Conservation (phyloP, 352 stramenopile species). For the Pythium chondricola region DNA sequence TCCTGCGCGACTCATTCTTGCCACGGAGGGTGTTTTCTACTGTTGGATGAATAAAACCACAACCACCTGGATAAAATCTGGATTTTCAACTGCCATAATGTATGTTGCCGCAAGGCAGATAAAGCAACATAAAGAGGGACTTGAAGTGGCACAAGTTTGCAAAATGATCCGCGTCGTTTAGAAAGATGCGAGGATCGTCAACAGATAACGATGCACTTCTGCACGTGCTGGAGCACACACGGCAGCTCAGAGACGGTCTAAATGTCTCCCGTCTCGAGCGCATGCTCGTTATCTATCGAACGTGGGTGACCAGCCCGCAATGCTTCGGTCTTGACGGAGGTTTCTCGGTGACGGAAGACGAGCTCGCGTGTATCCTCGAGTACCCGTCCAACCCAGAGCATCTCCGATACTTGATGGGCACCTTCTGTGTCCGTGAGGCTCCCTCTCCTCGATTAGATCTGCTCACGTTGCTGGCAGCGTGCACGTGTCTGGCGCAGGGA, state of each 20-base stretch:
- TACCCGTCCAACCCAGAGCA: constrained; percentile 23
- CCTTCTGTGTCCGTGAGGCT: constrained; percentile 16
- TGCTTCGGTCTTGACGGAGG: constrained; percentile 44
- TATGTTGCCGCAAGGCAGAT: too few species aligned
- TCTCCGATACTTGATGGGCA: constrained; percentile 47
- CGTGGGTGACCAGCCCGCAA: constrained; percentile 33
- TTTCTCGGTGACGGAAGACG: constrained; percentile 49
- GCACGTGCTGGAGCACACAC: constrained; percentile 27
- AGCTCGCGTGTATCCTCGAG: constrained; percentile 60
- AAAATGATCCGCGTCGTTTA: not conserved
- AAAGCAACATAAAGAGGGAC: too few species aligned
- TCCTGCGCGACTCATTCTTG: constrained; percentile 10
- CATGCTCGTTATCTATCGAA: constrained; percentile 44
- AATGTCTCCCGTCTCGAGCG: constrained; percentile 44
- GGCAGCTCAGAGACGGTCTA: constrained; percentile 35
- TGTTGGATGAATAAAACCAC: too few species aligned
- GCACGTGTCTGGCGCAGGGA: constrained; percentile 39
- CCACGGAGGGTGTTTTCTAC: constrained; percentile 8
- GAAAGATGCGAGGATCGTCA: too few species aligned
- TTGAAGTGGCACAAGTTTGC: not conserved
- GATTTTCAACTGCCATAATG: too few species aligned
- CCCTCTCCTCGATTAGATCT: constrained; percentile 32
- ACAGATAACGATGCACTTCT: too few species aligned
- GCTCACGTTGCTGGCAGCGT: constrained; percentile 42
- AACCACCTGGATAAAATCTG: too few species aligned